Percentiles rank a stretch among this genome's conserved stretches.
Conservation (phyloP, 225 moss, liverwort and hornwort species). For the Ulota crispa region DNA sequence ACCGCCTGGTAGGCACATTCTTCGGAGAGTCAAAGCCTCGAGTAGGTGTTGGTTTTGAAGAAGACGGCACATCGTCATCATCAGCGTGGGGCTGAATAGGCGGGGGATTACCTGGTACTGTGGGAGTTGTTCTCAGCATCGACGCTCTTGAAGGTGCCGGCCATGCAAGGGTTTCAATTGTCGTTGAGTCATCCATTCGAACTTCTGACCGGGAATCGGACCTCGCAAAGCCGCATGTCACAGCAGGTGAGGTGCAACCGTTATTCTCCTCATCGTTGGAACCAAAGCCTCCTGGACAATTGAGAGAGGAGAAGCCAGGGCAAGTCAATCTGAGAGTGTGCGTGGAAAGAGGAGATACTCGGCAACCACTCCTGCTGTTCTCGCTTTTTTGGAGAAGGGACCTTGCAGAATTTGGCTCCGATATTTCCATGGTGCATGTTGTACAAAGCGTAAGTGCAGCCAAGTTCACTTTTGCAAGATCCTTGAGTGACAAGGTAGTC, state of each 20-base stretch:
- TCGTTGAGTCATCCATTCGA: conserved; percentile 52
- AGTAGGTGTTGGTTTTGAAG: conserved; percentile 43
- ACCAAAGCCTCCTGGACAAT: conserved; percentile 61
- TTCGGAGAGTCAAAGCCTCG: conserved; percentile 32
- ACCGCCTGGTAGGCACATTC: conserved; percentile 31
- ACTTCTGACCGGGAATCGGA: conserved; percentile 63
- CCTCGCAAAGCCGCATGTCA: conserved; percentile 58
- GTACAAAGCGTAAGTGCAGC: conserved; percentile 78
- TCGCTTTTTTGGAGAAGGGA: conserved; percentile 79
- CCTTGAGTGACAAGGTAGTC: conserved; percentile 73
- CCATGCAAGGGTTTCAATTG: conserved; percentile 53
- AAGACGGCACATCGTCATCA: conserved; percentile 25
- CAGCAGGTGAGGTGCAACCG: conserved; percentile 50
- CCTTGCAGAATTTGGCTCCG: conserved; percentile 72
- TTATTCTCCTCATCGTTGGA: conserved; percentile 52
- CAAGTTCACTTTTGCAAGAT: conserved; percentile 72
- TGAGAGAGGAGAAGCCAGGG: conserved; percentile 77
- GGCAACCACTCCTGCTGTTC: conserved; percentile 63
- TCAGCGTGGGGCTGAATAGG: conserved; percentile 18
- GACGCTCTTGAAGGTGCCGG: conserved; percentile 45
- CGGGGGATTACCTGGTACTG: conserved; percentile 20
- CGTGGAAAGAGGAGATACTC: conserved; percentile 80
- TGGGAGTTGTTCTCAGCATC: conserved; percentile 36
- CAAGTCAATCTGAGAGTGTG: conserved; percentile 73
- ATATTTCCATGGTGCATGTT: conserved; percentile 75